Conservation (phyloP, 306 rosid genomes). For the Lathyrus oleraceus region DNA sequence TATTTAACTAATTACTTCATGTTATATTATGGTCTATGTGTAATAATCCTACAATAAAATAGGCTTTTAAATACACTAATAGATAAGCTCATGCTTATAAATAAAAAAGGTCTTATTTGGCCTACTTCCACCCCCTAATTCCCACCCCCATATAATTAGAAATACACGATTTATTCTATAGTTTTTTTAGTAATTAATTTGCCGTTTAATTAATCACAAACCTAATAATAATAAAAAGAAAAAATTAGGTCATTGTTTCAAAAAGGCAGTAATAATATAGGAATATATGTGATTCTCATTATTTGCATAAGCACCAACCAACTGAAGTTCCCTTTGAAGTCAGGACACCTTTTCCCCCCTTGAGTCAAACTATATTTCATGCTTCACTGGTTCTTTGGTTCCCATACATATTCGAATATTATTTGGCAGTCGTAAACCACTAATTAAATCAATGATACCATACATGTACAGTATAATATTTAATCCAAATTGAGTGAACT, state of each 20-base stretch:
- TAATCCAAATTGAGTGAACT: not conserved
- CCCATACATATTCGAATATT: constrained; percentile 9
- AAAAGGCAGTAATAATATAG: constrained; percentile 17
- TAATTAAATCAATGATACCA: constrained; percentile 7
- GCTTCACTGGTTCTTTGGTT: constrained; percentile 19
- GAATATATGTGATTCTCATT: constrained; percentile 46
- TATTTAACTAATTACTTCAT: too few relatives aligned
- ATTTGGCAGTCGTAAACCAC: not conserved
- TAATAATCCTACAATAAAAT: too few relatives aligned
- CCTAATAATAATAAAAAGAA: not conserved
- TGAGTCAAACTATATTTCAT: not conserved
- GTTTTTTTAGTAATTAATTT: not conserved
- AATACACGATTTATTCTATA: too few relatives aligned
- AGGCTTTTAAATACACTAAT: too few relatives aligned
- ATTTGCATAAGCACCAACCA: constrained; percentile 44
- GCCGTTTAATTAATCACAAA: not conserved
- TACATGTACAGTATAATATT: not conserved
- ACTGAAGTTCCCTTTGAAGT: constrained; percentile 13
- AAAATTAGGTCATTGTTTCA: constrained; percentile 29
- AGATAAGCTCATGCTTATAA: too few relatives aligned
- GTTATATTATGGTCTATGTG: too few relatives aligned
- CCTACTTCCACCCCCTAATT: too few relatives aligned
- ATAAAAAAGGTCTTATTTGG: too few relatives aligned
- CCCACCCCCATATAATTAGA: too few relatives aligned
- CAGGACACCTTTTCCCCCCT: constrained; percentile 15